Conservation (phyloP, 495 filamentous ascomycete genomes). For the Penicillium dipodomyicola region DNA sequence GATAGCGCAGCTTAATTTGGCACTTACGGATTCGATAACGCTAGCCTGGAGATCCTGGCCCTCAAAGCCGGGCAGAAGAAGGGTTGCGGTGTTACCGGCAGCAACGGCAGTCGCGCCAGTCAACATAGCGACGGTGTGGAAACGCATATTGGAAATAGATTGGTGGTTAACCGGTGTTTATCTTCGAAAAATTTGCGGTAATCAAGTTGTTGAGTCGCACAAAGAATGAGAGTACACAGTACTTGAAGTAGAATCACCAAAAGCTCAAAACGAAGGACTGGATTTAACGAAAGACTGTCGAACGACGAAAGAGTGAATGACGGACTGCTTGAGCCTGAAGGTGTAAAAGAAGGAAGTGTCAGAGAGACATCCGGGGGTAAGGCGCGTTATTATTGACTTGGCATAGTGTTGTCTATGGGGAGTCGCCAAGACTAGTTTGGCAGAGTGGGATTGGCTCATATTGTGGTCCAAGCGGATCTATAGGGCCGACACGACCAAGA, state of each 20-base stretch:
- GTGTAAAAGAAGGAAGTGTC: conserved; percentile 11
- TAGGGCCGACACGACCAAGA: conserved; percentile 9
- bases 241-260: conserved; percentile 23
- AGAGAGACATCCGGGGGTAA: conserved; percentile 17
- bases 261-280: conserved; percentile 35
- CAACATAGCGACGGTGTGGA: conserved; percentile 29
- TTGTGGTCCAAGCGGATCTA: conserved; percentile 8
- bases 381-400: conserved; percentile 13
- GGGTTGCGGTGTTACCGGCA: conserved; percentile 31
- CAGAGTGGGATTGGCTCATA: conserved; percentile 17
- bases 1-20: neutral
- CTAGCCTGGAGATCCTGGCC: conserved; percentile 24
- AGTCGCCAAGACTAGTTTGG: conserved; percentile 6
- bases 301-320: conserved; percentile 17
- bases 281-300: conserved; percentile 24
- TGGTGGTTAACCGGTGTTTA: conserved; percentile 11
- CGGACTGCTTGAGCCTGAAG: conserved; percentile 13
- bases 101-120: conserved; percentile 29
- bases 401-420: conserved; percentile 8
- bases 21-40: conserved; percentile 29
- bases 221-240: conserved; percentile 18
- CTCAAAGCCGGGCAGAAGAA: conserved; percentile 33
- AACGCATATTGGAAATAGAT: conserved; percentile 28
- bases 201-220: conserved; percentile 27
- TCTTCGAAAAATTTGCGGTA: conserved; percentile 11